Evolutionary conservation across 768 basidiomycete species (phyloP), one percentile per base, ranked within the genome.

Genomic region (Cystofilobasidium macerans): DNA sequence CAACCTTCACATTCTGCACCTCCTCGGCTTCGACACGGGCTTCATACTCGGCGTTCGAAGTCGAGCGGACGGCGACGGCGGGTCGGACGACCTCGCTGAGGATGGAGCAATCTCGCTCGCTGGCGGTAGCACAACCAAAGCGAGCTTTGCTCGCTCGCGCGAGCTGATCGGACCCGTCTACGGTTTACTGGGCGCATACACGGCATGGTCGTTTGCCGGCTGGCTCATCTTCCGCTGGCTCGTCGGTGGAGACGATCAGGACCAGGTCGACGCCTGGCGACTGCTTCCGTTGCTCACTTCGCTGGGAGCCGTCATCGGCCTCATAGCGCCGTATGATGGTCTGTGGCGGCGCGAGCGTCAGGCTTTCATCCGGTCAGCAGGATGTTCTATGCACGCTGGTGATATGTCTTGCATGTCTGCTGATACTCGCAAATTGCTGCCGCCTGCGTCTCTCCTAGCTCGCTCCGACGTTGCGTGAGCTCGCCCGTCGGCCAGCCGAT

Each of bases 1-100:
- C 38, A 99, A 98, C 76, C 77, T 98, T 9, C 93, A 98, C 75
- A 83, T 87, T 57, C 83, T 98, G 54, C 79, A 85, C 69, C 70
- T 80, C 14, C 78, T 86, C 20, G 85, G 87, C 26, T 77, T 98
- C 45, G 91, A 99, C 75, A 84, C 83, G 0, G 78, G 82, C 18
- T 76, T 79, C 69, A 84, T 84, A 5, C 80, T 99, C 73, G 88
- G 88, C 72, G 78, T 75, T 14, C 48, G 62, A 70, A 33, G 72
- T 22, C 24, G 59, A 5, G 12, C 32, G 9, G n/a, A 53, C 33
- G 59, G 36, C 28, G 65, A 70, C n/a, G 12, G 8, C 13, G 48
- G 54, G 35, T 53, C 33, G 28, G 54, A 43, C 16, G 63, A 62
- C 24, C 48, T 56, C 12, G 22, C 40, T 47, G 24, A 40, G 28